Evolutionary conservation across 2,329 filamentous ascomycete genomes (phyloP).

Genomic region (Bipolaris cookei): DNA sequence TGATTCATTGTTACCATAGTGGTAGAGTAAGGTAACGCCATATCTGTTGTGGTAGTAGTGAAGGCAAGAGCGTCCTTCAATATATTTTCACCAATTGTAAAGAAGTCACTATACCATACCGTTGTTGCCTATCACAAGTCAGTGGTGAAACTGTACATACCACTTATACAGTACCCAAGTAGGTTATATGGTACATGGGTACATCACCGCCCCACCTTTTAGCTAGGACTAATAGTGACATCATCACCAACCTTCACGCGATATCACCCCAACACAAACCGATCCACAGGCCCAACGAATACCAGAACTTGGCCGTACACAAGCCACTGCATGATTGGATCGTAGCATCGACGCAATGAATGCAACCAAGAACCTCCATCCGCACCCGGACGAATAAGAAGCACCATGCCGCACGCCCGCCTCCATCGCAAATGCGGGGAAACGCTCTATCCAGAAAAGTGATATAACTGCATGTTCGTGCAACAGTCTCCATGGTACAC

Average conservation of each 20-base stretch:
- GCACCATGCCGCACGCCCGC: constrained; percentile 11
- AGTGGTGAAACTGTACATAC: not conserved
- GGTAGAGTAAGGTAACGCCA: not conserved
- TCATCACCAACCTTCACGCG: constrained; percentile 7
- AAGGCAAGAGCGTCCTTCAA: not conserved
- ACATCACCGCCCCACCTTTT: not conserved
- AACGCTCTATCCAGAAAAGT: constrained; percentile 19
- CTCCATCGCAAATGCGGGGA: constrained; percentile 32
- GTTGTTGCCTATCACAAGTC: no score
- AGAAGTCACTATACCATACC: not conserved
- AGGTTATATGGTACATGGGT: constrained; percentile 2
- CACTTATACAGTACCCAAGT: not conserved
- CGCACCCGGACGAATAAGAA: constrained; percentile 15
- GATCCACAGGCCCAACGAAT: constrained; percentile 3
- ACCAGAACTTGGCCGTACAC: constrained; percentile 7
- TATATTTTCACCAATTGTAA: not conserved
- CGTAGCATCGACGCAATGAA: not conserved
- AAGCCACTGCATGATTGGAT: constrained; percentile 11
- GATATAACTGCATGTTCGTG: constrained; percentile 19
- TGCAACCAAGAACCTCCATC: not conserved
- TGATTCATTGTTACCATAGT: not conserved
- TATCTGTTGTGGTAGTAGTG: not conserved
- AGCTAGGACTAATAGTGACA: constrained; percentile 10
- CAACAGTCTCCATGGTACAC: constrained; percentile 3
- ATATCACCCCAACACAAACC: constrained; percentile 1